These are phyloP conservation scores for Beverwykella pulmonaria DNA, from an alignment of 495 filamentous ascomycete species.

Conservation along the genomic window DNA sequence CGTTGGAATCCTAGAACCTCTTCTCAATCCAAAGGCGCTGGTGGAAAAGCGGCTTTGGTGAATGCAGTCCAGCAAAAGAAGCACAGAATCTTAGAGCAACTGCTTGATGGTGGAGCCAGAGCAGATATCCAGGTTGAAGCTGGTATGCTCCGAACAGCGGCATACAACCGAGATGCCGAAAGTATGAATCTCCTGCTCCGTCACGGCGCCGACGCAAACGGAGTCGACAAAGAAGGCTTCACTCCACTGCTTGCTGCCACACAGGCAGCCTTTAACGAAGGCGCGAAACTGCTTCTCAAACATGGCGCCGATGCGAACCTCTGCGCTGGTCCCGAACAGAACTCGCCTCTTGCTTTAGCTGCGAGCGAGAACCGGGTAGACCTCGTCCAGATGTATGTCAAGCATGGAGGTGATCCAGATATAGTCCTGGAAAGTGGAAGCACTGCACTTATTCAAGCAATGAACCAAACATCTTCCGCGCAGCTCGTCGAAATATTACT, in stretches of 20 bases:
- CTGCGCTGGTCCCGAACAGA: conserved; percentile 44
- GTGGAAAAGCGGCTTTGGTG: conserved; percentile 48
- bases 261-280: conserved; percentile 50
- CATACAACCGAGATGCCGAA: conserved; percentile 51
- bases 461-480: conserved; percentile 50
- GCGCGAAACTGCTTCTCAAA: conserved; percentile 53
- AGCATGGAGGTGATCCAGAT: conserved; percentile 53
- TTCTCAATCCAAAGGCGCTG: conserved; percentile 40
- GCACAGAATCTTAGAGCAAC: conserved; percentile 54
- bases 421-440: conserved; percentile 50
- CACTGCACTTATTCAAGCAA: conserved; percentile 52
- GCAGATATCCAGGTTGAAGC: conserved; percentile 44
- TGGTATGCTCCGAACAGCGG: conserved; percentile 49
- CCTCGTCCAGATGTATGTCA: conserved; percentile 52
- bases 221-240: conserved; percentile 45
- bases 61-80: conserved; percentile 43
- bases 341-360: conserved; percentile 50
- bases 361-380: conserved; percentile 47
- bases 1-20: conserved; percentile 48
- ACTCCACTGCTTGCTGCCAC: conserved; percentile 52
- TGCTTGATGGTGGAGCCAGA: conserved; percentile 56
- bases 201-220: conserved; percentile 54
- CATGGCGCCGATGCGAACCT: conserved; percentile 57
- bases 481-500: conserved; percentile 54
- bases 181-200: conserved; percentile 53